Conservation (phyloP, 1,139 yeast species). For the Saccharomyces hybrid region DNA sequence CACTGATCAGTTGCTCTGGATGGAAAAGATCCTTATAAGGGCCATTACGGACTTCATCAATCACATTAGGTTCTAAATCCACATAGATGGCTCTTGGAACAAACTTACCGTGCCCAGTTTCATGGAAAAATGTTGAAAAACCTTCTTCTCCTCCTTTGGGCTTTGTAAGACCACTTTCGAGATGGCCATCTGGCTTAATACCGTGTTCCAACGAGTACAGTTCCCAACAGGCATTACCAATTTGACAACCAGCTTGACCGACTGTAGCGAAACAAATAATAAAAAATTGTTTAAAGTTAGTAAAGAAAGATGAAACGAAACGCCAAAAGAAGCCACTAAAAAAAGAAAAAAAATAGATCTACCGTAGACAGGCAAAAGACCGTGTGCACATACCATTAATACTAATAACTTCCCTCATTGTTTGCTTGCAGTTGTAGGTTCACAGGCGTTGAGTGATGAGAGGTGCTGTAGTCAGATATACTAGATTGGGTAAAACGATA, state of each 20-base stretch:
- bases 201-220: slow-evolving; percentile 96
- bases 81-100: slow-evolving; percentile 97
- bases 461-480: background rate
- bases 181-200: slow-evolving; percentile 76
- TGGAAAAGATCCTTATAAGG: slow-evolving; percentile 87
- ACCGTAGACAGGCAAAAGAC: background rate
- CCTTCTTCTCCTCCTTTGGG: slow-evolving; percentile 93
- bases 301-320: background rate
- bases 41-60: slow-evolving; percentile 96
- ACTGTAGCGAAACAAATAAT: slow-evolving; percentile 8
- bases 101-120: slow-evolving; percentile 93
- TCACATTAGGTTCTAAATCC: slow-evolving; percentile 95
- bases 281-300: background rate
- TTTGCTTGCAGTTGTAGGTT: background rate
- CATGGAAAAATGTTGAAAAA: slow-evolving; percentile 90
- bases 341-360: background rate
- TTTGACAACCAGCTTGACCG: slow-evolving; percentile 91
- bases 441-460: background rate
- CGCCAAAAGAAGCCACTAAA: background rate
- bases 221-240: slow-evolving; percentile 99
- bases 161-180: slow-evolving; percentile 64
- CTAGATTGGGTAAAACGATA: background rate
- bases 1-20: slow-evolving; percentile 94
- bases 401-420: too few species aligned
- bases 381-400: background rate